A percentile compares a stretch with the other conserved stretches of the same genome.
phyloP scores from a whole-genome alignment of 768 basidiomycete genomes.

The Trametes villosa region DNA sequence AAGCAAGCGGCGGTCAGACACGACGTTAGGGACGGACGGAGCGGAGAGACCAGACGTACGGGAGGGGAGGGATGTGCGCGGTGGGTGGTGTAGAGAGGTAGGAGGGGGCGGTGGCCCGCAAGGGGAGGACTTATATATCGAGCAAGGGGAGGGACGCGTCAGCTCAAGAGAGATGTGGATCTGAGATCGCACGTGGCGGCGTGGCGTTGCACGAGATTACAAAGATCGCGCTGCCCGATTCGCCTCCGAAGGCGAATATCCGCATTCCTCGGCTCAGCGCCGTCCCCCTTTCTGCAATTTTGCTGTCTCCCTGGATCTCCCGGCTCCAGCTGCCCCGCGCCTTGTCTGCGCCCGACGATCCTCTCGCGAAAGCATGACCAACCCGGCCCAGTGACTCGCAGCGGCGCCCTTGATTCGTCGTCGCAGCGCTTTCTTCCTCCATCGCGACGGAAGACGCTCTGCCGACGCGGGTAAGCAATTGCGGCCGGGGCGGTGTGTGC shows the following conservation, averaged over 20 bases:
- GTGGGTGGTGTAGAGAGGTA: conserved; percentile 12
- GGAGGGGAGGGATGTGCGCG: conserved; percentile 18
- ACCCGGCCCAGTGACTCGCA: background rate
- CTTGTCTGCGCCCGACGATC: conserved; percentile 17
- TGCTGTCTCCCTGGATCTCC: conserved; percentile 1
- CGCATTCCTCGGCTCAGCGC: conserved; percentile 11
- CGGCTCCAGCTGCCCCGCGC: conserved; percentile 10
- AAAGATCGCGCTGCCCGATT: conserved; percentile 30
- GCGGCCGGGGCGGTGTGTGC: conserved; percentile 14
- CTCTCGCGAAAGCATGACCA: conserved; percentile 3
- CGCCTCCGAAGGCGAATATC: conserved; percentile 11
- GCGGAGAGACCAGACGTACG: conserved; percentile 1
- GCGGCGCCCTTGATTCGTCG: conserved; percentile 1
- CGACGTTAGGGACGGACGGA: background rate
- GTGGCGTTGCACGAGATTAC: conserved; percentile 29
- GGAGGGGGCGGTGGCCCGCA: conserved; percentile 19
- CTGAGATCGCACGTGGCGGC: conserved; percentile 34
- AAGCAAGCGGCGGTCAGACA: background rate
- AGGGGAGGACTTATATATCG: conserved; percentile 29
- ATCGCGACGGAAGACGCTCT: background rate
- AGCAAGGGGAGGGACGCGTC: conserved; percentile 34
- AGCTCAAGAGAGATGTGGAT: conserved; percentile 31
- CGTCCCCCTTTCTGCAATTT: conserved; percentile 10
- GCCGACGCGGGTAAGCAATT: conserved; percentile 5
- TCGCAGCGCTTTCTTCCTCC: conserved; percentile 1